phyloP scores from a whole-genome alignment of 495 filamentous ascomycete genomes.

The Daldinia vernicosa region DNA sequence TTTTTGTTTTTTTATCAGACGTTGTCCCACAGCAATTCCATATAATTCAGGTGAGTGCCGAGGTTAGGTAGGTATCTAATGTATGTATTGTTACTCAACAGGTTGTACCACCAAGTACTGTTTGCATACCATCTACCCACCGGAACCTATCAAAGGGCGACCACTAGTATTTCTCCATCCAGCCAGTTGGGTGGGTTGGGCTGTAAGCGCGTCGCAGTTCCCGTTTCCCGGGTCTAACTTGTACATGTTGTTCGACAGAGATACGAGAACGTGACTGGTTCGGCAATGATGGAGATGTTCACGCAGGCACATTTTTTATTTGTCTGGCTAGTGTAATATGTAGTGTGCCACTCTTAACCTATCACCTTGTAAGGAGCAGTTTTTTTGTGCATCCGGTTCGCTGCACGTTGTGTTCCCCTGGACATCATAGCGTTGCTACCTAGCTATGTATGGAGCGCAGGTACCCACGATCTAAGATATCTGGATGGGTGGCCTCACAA shows the following conservation, averaged over 20 bases:
- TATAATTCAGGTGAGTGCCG: not conserved
- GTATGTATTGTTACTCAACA: not conserved
- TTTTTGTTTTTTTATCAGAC: not conserved
- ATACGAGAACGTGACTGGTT: constrained; percentile 30
- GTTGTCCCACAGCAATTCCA: not conserved
- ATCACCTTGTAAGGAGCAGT: constrained; percentile 10
- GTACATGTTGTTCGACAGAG: constrained; percentile 30
- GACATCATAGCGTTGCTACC: constrained; percentile 16
- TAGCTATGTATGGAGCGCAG: constrained; percentile 22
- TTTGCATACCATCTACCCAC: constrained; percentile 4
- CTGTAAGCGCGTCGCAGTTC: constrained; percentile 31
- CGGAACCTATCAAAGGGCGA: constrained; percentile 3
- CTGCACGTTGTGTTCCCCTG: constrained; percentile 26
- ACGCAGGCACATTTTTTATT: constrained; percentile 38
- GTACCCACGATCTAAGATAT: constrained; percentile 34
- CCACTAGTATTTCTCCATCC: constrained; percentile 16
- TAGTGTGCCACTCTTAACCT: constrained; percentile 22
- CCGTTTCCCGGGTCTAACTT: constrained; percentile 36
- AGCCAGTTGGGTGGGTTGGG: constrained; percentile 16
- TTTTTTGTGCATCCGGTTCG: constrained; percentile 22
- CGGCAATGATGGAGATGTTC: constrained; percentile 37
- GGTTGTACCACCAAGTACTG: not conserved
- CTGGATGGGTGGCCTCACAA: constrained; percentile 41
- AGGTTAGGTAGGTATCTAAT: not conserved
- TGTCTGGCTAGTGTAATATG: constrained; percentile 16